phyloP scores from a whole-genome alignment of 1,139 yeast genomes.

The Fermentozyma sake region DNA sequence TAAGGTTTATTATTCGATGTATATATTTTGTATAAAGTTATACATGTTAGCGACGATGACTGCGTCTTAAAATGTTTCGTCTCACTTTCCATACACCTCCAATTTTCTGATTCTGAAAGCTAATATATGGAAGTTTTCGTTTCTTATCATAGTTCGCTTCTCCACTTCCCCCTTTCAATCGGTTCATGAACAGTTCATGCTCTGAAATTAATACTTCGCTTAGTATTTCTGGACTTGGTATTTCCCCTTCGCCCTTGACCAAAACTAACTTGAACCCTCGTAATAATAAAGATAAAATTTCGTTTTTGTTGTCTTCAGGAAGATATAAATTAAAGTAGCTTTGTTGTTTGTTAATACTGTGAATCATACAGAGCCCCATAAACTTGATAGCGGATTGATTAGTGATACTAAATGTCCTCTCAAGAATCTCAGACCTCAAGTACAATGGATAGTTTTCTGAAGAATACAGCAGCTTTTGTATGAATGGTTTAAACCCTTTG shows the following conservation, averaged over 20 bases:
- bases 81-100: constrained; percentile 64
- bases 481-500: too few species aligned
- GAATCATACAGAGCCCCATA: constrained; percentile 49
- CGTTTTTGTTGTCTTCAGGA: constrained; percentile 30
- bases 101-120: constrained; percentile 44
- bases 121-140: constrained; percentile 44
- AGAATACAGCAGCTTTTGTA: constrained; percentile 1
- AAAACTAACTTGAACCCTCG: constrained; percentile 39
- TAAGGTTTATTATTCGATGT: not conserved
- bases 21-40: not conserved
- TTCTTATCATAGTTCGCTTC: constrained; percentile 8
- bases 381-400: too few species aligned
- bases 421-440: too few species aligned
- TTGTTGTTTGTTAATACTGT: constrained; percentile 49
- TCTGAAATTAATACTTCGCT: constrained; percentile 18
- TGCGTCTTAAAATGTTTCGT: constrained; percentile 55
- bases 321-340: constrained; percentile 53
- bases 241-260: constrained; percentile 62
- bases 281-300: constrained; percentile 10
- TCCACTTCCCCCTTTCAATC: constrained; percentile 8
- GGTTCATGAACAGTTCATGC: constrained; percentile 7
- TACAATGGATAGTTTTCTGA: constrained; percentile 12
- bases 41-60: constrained; percentile 5
- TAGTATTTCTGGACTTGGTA: constrained; percentile 32
- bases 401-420: too few species aligned